phyloP scores from a whole-genome alignment of 768 basidiomycete genomes.

The Calocybe cyanea region DNA sequence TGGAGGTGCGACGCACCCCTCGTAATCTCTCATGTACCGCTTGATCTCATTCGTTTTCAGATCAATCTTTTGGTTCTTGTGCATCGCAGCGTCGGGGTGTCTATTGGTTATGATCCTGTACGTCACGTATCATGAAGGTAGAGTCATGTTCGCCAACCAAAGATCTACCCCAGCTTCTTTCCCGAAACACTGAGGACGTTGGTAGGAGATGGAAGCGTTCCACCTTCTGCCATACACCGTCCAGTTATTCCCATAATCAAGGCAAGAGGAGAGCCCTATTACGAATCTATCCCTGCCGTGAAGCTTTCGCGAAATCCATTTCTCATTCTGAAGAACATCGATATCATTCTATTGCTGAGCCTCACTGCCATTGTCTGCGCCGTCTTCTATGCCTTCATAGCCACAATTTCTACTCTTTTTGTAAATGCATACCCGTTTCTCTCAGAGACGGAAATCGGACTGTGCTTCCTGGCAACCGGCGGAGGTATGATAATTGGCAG shows the following conservation, averaged over 20 bases:
- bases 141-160: slow-evolving; percentile 27
- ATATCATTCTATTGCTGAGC: slow-evolving; percentile 50
- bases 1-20: slow-evolving; percentile 45
- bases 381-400: slow-evolving; percentile 57
- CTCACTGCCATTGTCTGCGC: slow-evolving; percentile 51
- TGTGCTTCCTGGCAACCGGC: slow-evolving; percentile 77
- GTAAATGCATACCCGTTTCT: slow-evolving; percentile 53
- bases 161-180: slow-evolving; percentile 37
- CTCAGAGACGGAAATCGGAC: slow-evolving; percentile 60
- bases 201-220: slow-evolving; percentile 50
- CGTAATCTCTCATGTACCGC: slow-evolving; percentile 4
- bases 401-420: slow-evolving; percentile 62
- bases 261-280: slow-evolving; percentile 22
- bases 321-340: slow-evolving; percentile 47
- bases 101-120: slow-evolving; percentile 47
- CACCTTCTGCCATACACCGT: slow-evolving; percentile 42
- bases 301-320: slow-evolving; percentile 52
- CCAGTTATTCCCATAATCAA: slow-evolving; percentile 50
- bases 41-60: slow-evolving; percentile 22
- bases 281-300: slow-evolving; percentile 26
- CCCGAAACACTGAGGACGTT: slow-evolving; percentile 53
- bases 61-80: slow-evolving; percentile 63
- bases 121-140: slow-evolving; percentile 23
- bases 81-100: slow-evolving; percentile 43
- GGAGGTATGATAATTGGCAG: slow-evolving; percentile 66